phyloP scores from a whole-genome alignment of 441 rosid genomes.

The Erysimum pusillum region DNA sequence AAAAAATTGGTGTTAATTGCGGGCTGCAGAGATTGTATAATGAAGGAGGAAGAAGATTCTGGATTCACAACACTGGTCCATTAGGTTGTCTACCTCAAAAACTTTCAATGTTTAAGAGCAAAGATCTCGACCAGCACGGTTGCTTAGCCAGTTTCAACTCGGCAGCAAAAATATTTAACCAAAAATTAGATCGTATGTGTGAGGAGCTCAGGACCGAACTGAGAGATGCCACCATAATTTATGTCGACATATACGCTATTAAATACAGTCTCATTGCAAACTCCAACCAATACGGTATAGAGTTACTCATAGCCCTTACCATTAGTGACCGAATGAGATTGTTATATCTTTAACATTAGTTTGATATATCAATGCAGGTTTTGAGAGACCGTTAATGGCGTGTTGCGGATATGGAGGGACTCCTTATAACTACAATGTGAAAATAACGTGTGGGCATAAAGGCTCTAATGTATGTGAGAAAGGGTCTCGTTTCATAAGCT shows the following conservation, averaged over 20 bases:
- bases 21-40: slow-evolving; percentile 53
- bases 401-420: slow-evolving; percentile 83
- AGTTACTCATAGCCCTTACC: background rate
- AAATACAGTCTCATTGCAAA: slow-evolving; percentile 74
- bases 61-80: slow-evolving; percentile 90
- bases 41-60: slow-evolving; percentile 80
- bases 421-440: slow-evolving; percentile 72
- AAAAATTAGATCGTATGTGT: slow-evolving; percentile 53
- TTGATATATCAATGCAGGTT: slow-evolving; percentile 62
- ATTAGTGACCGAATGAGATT: background rate
- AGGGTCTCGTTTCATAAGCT: slow-evolving; percentile 57
- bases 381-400: slow-evolving; percentile 71
- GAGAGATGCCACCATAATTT: slow-evolving; percentile 57
- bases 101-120: slow-evolving; percentile 56
- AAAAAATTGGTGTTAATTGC: background rate
- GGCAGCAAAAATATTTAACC: slow-evolving; percentile 69
- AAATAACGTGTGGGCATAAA: slow-evolving; percentile 65
- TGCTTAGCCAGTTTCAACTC: slow-evolving; percentile 68
- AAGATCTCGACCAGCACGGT: slow-evolving; percentile 62
- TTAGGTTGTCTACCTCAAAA: slow-evolving; percentile 85
- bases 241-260: slow-evolving; percentile 70
- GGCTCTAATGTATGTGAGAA: slow-evolving; percentile 61
- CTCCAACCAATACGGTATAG: slow-evolving; percentile 63
- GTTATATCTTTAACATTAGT: background rate
- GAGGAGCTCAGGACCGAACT: slow-evolving; percentile 56